Evolutionary conservation across 108 stramenopile species (phyloP).

Genomic region (Aurantiochytrium sp.): DNA sequence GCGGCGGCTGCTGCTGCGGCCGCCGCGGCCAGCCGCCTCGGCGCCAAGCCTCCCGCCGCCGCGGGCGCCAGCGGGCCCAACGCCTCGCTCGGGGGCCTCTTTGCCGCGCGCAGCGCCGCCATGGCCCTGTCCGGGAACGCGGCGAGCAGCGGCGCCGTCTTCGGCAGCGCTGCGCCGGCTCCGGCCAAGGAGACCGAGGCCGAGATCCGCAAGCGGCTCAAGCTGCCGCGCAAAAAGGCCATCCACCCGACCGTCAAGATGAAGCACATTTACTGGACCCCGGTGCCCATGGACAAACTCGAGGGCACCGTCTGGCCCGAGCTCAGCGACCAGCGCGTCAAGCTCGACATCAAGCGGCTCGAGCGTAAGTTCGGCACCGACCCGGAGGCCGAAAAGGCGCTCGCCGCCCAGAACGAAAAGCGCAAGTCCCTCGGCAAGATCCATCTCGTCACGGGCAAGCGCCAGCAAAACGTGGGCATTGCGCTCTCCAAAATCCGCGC

Average conservation of each 20-base stretch:
- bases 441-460: conserved; percentile 36
- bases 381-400: not conserved
- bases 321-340: conserved; percentile 19
- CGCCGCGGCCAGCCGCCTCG: not conserved
- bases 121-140: not conserved
- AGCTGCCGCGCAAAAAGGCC: conserved; percentile 5
- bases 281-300: conserved; percentile 4
- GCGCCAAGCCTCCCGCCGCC: not conserved
- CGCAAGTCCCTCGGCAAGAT: conserved; percentile 18
- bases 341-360: not conserved
- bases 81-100: not conserved
- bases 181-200: not conserved
- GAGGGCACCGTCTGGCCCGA: conserved; percentile 21
- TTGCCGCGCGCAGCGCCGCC: not conserved
- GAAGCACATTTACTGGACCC: conserved; percentile 11
- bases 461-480: conserved; percentile 40
- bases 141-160: not conserved
- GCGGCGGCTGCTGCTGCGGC: not conserved
- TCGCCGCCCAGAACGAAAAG: not conserved
- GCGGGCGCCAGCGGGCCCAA: not conserved
- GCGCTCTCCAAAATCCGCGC: conserved; percentile 29
- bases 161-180: not conserved
- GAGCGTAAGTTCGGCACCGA: not conserved
- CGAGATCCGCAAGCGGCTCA: conserved; percentile 4
- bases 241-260: conserved; percentile 12